Base-by-base conservation (phyloP, 768 basidiomycete species). In the Agrocybe pediades region DNA sequence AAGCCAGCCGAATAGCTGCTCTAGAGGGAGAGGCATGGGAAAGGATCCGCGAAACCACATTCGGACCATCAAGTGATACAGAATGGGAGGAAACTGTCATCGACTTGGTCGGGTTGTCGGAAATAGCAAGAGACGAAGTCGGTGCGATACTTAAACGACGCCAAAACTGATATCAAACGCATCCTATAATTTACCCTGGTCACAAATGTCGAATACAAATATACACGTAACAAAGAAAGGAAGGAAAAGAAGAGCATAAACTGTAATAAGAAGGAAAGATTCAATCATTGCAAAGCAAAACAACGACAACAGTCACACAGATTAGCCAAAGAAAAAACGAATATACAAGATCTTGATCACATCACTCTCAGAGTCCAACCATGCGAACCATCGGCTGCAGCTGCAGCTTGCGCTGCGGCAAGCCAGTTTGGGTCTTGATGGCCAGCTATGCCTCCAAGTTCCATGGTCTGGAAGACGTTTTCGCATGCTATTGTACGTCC, bases 401-500 rank as follows among this genome's bases (percentile, higher is more conserved):
- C 85, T 9, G 85, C 86, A 23, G 80, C 84, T 62, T 87, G 86
- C 21, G 87, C 87, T 49, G 86, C 88, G 25, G 85, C 85, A 41
- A 92, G 71, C 90, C 90, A 90, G 46, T 77, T 77, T 20, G 85
- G 74, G 62, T 86, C 69, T 42, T 79, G 74, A 60, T 74, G 76
- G 1, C 74, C 78, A 3, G 68, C 68, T 63, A 85, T 78, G 21
- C 71, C 74, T 26, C 76, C 74, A 45, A 91, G 73, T 63, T 88
- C 86, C 70, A 91, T 79, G 15, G 75, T 69, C 62, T 86, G 84
- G 69, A 90, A 89, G 16, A 89, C 81, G 63, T 89, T 89, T 66
- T 93, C 91, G 65, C 88, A 90, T 16, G 89, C 81, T 53, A 94
- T 84, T 40, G 87, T 89, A 57, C 90, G 82, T 30, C 91, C 91